phyloP scores from a whole-genome alignment of 2,329 filamentous ascomycete species.

The Trichoderma gracile region DNA sequence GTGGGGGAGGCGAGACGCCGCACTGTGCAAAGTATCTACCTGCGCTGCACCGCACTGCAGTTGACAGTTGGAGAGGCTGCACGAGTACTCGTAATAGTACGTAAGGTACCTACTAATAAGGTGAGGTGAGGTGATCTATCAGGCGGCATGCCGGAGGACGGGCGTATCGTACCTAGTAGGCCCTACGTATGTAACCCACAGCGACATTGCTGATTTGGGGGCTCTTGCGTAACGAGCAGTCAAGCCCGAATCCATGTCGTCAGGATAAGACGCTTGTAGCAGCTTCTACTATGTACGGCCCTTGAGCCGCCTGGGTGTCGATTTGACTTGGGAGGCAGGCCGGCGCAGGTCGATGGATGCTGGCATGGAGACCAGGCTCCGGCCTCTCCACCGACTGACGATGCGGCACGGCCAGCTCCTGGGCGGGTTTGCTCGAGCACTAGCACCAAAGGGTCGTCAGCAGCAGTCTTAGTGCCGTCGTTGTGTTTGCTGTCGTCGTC shows the following conservation, averaged over 20 bases:
- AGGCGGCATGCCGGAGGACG: slow-evolving; percentile 18
- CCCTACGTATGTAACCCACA: slow-evolving; percentile 18
- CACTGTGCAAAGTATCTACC: too few species aligned
- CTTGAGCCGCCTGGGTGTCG: neutral
- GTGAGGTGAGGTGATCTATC: slow-evolving; percentile 24
- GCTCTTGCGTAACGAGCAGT: neutral
- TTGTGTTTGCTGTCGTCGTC: neutral
- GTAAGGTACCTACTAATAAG: too few species aligned
- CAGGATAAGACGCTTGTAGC: neutral
- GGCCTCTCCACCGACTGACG: neutral
- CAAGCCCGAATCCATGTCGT: too few species aligned
- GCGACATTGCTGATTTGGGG: neutral
- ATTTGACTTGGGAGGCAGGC: neutral
- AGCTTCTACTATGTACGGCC: neutral
- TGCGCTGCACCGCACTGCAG: slow-evolving; percentile 8
- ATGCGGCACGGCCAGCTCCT: slow-evolving; percentile 7
- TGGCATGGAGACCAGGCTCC: neutral
- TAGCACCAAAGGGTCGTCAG: slow-evolving; percentile 5
- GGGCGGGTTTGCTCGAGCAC: neutral
- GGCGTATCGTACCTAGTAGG: too few species aligned
- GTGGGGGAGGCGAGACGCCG: slow-evolving; percentile 15
- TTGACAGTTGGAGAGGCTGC: neutral
- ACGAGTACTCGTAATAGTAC: too few species aligned
- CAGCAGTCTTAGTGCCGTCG: slow-evolving; percentile 9
- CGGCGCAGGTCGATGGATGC: neutral